A percentile compares a stretch with the other conserved stretches of the same genome.
These are phyloP conservation scores for Tulasnella sp. DNA, from an alignment of 768 basidiomycete species.

Conservation along the genomic window DNA sequence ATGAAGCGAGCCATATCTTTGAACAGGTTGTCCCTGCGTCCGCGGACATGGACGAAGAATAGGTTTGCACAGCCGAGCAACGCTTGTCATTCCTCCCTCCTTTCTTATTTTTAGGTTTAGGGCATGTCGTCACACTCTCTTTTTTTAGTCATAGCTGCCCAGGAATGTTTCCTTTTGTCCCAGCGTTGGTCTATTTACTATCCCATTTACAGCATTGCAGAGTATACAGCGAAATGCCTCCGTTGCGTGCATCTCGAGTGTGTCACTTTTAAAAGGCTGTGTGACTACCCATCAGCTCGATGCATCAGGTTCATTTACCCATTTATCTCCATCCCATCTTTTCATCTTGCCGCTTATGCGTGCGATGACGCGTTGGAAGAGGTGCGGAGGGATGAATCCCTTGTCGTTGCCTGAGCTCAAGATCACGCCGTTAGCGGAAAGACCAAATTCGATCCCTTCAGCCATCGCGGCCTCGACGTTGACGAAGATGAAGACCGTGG, in stretches of 20 bases:
- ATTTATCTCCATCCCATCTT: constrained; percentile 9
- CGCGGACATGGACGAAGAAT: not conserved
- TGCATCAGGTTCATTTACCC: not conserved
- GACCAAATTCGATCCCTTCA: constrained; percentile 53
- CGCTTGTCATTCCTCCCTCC: not conserved
- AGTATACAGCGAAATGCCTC: not conserved
- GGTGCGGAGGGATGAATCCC: constrained; percentile 49
- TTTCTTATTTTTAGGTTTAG: not conserved
- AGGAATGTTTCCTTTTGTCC: not conserved
- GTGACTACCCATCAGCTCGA: not conserved
- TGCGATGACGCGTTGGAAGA: constrained; percentile 48
- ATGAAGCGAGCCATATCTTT: constrained; percentile 12
- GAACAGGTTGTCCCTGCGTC: not conserved
- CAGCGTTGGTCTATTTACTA: not conserved
- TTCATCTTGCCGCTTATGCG: not conserved
- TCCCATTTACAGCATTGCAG: not conserved
- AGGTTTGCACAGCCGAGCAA: not conserved
- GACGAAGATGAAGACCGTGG: constrained; percentile 73
- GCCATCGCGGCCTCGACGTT: constrained; percentile 58
- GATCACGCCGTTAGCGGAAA: constrained; percentile 82
- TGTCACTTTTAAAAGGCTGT: not conserved
- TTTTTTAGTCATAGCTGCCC: not conserved
- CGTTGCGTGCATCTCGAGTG: not conserved
- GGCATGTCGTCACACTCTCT: not conserved
- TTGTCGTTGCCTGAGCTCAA: constrained; percentile 63